These are phyloP conservation scores for Fragaria iinumae DNA, from an alignment of 306 rosid species.

Conservation along the genomic window DNA sequence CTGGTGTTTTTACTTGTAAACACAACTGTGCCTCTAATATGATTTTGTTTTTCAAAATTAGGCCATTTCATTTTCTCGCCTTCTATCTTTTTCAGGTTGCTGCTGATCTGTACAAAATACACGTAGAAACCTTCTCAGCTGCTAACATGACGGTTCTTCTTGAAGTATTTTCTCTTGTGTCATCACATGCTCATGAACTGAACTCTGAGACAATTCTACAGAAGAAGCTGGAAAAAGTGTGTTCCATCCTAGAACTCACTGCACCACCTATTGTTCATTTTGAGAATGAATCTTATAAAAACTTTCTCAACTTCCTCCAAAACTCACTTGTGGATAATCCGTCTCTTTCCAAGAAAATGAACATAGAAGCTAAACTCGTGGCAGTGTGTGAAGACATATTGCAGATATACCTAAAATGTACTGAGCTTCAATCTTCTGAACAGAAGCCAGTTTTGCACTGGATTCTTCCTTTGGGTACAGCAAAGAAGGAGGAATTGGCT, in stretches of 20 bases:
- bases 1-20: neutral
- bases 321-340: slow-evolving; percentile 33
- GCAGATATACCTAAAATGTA: slow-evolving; percentile 69
- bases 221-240: slow-evolving; percentile 78
- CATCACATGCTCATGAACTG: slow-evolving; percentile 79
- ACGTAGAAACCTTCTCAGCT: slow-evolving; percentile 50
- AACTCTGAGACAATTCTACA: slow-evolving; percentile 57
- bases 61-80: neutral
- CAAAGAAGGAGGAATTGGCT: slow-evolving; percentile 86
- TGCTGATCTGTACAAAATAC: slow-evolving; percentile 61
- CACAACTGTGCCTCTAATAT: neutral
- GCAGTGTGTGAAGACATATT: slow-evolving; percentile 61
- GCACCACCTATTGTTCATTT: slow-evolving; percentile 97
- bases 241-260: slow-evolving; percentile 83
- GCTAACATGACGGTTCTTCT: slow-evolving; percentile 58
- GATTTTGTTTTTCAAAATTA: slow-evolving; percentile 21
- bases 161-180: slow-evolving; percentile 57
- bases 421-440: slow-evolving; percentile 41
- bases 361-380: slow-evolving; percentile 64
- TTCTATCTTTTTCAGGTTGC: slow-evolving; percentile 48
- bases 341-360: slow-evolving; percentile 42
- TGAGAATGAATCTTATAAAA: slow-evolving; percentile 84
- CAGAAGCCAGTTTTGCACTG: slow-evolving; percentile 43
- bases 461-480: slow-evolving; percentile 72
- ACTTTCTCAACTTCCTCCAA: slow-evolving; percentile 68